Evolutionary conservation across 2,329 filamentous ascomycete genomes (phyloP).

Genomic region (Arthrobotrys sphaeroides): DNA sequence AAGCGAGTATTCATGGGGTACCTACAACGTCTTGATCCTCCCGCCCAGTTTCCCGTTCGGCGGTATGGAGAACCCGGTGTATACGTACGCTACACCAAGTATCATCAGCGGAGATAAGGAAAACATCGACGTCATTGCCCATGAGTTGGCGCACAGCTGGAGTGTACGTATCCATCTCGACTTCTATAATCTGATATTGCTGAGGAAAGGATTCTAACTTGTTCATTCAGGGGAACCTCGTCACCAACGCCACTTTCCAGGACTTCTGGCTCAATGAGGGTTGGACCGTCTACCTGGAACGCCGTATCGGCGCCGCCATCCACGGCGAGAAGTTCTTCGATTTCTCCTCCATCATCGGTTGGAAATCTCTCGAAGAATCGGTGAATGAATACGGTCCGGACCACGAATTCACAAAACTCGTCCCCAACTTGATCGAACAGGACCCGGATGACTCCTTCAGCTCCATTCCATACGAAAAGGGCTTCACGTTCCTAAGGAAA

Average conservation of each 20-base stretch:
- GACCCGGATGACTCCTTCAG: constrained; percentile 97
- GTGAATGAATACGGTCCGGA: constrained; percentile 80
- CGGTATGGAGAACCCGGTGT: constrained; percentile 90
- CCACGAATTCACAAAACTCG: constrained; percentile 91
- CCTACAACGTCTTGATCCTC: constrained; percentile 81
- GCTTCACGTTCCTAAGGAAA: constrained; percentile 91
- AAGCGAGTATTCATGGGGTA: constrained; percentile 84
- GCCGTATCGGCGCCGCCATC: constrained; percentile 78
- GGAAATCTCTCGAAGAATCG: constrained; percentile 85
- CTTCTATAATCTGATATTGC: neutral
- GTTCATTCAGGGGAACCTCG: constrained; percentile 60
- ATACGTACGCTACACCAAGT: constrained; percentile 93
- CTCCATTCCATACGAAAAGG: constrained; percentile 92
- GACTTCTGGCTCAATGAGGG: constrained; percentile 75
- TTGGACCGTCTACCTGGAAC: constrained; percentile 95
- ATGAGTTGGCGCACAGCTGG: constrained; percentile 74
- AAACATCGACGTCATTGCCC: constrained; percentile 95
- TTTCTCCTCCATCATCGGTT: constrained; percentile 95
- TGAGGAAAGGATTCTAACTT: too few species aligned
- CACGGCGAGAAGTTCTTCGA: constrained; percentile 88
- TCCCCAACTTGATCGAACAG: constrained; percentile 84
- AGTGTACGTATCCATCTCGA: constrained; percentile 65
- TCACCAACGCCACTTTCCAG: constrained; percentile 66
- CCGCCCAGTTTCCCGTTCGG: constrained; percentile 68
- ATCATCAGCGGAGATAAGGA: constrained; percentile 90